Evolutionary conservation across 208 protist species (phyloP), one percentile per base, ranked within the genome.

Genomic region (Trypanosoma rangeli): DNA sequence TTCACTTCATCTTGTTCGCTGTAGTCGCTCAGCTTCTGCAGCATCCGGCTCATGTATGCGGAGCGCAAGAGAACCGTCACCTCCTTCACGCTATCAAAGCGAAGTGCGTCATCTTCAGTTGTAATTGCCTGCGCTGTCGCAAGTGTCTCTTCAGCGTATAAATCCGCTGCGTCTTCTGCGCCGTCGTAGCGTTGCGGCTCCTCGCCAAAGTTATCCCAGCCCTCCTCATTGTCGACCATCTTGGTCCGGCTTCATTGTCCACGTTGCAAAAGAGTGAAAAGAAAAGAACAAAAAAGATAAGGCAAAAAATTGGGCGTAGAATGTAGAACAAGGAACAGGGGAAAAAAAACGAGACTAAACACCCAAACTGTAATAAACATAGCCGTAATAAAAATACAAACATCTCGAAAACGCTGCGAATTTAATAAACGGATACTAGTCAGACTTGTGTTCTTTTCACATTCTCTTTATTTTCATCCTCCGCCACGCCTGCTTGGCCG

Each of bases 51-150:
- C 53, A 94, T 80, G 54, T 94, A 89, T 2, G 79, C 72, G 5
- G 89, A 94, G 33, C 89, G 89, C 53, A 96, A 64, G 20, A 94
- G 73, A 31, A 83, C 72, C 1, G 87, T 93, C 18, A 94, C 87
- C 49, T 96, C 86, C 15, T 85, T 92, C 16, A 96, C 88, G 53
- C 83, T 89, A 53, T 79, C 76, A 76, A 83, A 93, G n/a, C 85
- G 89, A 50, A 92, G 67, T 46, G 86, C 87, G 61, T 96, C 92
- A 42, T 94, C 85, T 56, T 94, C 88, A 46, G 73, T 57, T 33
- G 49, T 28, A 8, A 77, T 90, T 33, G 89, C 49, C 20, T 70
- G 65, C 37, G 66, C 46, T 54, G 48, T 61, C 46, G 57, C 70
- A 29, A 69, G 60, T 20, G 80, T 79, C 22, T 82, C 73, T 39